Conservation (phyloP, 2,329 filamentous ascomycete species). For the Periconia macrospinosa region DNA sequence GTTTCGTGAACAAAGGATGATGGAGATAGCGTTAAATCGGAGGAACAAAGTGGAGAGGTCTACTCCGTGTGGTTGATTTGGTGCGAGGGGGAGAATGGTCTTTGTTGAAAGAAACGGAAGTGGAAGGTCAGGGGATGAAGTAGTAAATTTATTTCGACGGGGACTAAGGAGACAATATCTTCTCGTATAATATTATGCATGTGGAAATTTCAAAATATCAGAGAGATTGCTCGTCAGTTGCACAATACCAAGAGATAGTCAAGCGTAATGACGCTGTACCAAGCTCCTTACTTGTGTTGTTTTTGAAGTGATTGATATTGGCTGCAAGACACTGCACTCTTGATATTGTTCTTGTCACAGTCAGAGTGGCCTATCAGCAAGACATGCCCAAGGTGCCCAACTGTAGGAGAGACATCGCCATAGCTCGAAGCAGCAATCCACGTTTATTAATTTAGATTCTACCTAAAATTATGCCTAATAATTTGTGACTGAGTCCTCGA, state of each 20-base stretch:
- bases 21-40: not conserved
- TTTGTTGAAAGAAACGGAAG: not conserved
- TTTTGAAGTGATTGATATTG: not conserved
- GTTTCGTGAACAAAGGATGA: constrained; percentile 8
- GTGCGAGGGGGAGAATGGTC: not conserved
- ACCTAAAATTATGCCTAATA: not conserved
- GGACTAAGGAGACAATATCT: constrained; percentile 3
- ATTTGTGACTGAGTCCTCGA: not conserved
- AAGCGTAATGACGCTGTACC: not conserved
- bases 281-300: not conserved
- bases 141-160: not conserved
- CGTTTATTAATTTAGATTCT: not conserved
- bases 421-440: not conserved
- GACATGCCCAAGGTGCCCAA: not conserved
- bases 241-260: constrained; percentile 12
- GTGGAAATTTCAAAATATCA: not conserved
- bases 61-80: not conserved
- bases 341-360: constrained; percentile 17
- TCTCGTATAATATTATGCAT: constrained; percentile 5
- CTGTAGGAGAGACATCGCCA: not conserved
- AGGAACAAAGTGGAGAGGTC: not conserved
- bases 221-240: not conserved
- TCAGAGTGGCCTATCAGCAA: not conserved
- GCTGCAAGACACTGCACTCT: constrained; percentile 2
- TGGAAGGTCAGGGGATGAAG: not conserved